These are phyloP conservation scores for Papiliotrema nemorosa DNA, from an alignment of 1,284 basidiomycete genomes.

Conservation along the genomic window DNA sequence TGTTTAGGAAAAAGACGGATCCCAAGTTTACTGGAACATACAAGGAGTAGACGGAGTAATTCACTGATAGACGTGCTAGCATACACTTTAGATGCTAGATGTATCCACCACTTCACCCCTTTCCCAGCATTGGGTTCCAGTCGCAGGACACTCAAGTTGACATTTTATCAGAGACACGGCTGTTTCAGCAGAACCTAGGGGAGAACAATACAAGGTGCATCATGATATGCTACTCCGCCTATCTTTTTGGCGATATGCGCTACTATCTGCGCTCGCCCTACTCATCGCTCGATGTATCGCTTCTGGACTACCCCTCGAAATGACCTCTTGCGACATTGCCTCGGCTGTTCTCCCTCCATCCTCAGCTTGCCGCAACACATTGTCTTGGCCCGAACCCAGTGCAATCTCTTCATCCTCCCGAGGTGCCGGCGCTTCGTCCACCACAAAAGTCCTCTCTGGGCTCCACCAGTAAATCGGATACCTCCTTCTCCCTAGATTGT, in stretches of 20 bases:
- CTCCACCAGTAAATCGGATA: constrained; percentile 59
- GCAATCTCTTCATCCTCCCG: constrained; percentile 14
- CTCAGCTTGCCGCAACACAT: constrained; percentile 5
- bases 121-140: too few relatives aligned
- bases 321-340: neutral
- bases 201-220: neutral
- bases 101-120: too few relatives aligned
- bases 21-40: constrained; percentile 80
- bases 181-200: too few relatives aligned
- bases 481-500: constrained; percentile 57
- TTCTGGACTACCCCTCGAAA: neutral
- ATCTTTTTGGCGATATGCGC: neutral
- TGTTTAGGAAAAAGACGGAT: constrained; percentile 81
- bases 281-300: neutral
- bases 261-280: neutral
- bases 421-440: neutral
- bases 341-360: constrained; percentile 15
- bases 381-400: constrained; percentile 9
- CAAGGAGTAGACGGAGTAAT: constrained; percentile 58
- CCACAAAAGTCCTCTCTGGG: constrained; percentile 4
- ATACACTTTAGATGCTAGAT: too few relatives aligned
- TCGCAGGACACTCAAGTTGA: too few relatives aligned
- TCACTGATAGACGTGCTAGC: too few relatives aligned
- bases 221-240: neutral
- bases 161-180: too few relatives aligned